Base-by-base conservation (phyloP, 805 yeast genomes). In the Wickerhamiella australiensis region DNA sequence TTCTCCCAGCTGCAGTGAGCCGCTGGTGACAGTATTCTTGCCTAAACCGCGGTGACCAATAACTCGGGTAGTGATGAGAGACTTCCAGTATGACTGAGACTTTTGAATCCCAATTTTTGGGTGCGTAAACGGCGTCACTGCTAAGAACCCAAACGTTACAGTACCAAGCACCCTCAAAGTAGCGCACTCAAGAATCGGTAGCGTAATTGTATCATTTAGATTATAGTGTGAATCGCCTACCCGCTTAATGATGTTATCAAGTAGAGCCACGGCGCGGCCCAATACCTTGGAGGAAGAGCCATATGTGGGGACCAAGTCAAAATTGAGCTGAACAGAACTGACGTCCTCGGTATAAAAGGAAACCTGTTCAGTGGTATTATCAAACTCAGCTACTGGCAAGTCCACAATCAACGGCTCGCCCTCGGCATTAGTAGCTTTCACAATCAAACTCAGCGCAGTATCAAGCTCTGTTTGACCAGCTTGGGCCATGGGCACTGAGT, bases 21-120 rank as follows among this genome's bases (percentile, higher is more conserved):
- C 80, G 43, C 80, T 74, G 40, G 75, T 74, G 51, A 79, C 73
- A 47, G 76, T 73, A 66, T 90, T 90, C 69, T 87, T 88, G 56
- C 97, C 97, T 55, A 86, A 70, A 4, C 97, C 97, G 60, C 97
- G 76, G 65, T 90, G 97, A 1, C 97, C 97, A 66, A 90, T 90
- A 22, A 90, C 95, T 52, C 95, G 73, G 1, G 96, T 85, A 0
- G 90, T 76, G 3, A 84, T 87, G 49, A 86, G 69, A 12, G 92
- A 85, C 60, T 83, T 85, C 96, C 96, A 90, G 66, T 87, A 88
- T 1, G 92, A 81, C 48, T 84, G 82, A 1, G 85, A 75, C 57
- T 82, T 54, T 65, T 63, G 65, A n/a, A 82, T 66, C 9, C 75
- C 73, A 79, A 82, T 77, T 37, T 75, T 73, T 7, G 79, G 78